Evolutionary conservation across 2,329 filamentous ascomycete species (phyloP), one percentile per base, ranked within the genome.

Genomic region (Aureobasidium lini): DNA sequence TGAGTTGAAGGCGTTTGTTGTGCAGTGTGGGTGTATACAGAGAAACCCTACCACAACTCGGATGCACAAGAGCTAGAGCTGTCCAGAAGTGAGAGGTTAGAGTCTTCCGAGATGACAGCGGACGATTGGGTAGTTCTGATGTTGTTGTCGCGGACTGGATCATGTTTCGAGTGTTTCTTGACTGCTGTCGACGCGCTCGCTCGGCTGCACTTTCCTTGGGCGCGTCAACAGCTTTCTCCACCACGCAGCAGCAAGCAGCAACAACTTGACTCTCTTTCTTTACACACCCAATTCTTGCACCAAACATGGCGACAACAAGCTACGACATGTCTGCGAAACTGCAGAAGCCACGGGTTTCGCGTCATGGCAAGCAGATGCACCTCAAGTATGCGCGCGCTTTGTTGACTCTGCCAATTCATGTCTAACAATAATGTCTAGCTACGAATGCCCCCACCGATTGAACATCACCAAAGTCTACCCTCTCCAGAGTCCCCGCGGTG

Each of bases 401-500:
- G 5, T 15, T 13, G 53, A 13, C 6, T 23, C 23, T 15, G n/a
- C 2, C 16, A 8, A 40, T 6, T 15, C 23, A 34, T 18, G n/a
- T 11, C 31, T 59, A 37, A 59, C 47, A 40, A 23, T 32, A n/a
- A 13, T 8, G 8, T 32, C 62, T 65, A 86, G 84, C 70, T 86
- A 86, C 67, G 77, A 84, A 65, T 76, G 85, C 36, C 77, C 81
- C 13, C 79, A 83, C 67, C 81, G 82, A 65, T 75, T 83, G 61
- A 78, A 82, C 71, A 73, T 75, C 59, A 77, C 82, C 11, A 77
- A 78, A 67, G 74, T 81, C 63, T 86, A 86, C 66, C 84, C 84
- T 6, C 69, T 81, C 39, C 75, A 76, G 62, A 76, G 82, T 18
- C 79, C 82, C 23, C 85, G 86, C 69, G 82, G 82, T 67, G 86